Conservation (phyloP, 139 green algal species). For the Coelastrella sp. region DNA sequence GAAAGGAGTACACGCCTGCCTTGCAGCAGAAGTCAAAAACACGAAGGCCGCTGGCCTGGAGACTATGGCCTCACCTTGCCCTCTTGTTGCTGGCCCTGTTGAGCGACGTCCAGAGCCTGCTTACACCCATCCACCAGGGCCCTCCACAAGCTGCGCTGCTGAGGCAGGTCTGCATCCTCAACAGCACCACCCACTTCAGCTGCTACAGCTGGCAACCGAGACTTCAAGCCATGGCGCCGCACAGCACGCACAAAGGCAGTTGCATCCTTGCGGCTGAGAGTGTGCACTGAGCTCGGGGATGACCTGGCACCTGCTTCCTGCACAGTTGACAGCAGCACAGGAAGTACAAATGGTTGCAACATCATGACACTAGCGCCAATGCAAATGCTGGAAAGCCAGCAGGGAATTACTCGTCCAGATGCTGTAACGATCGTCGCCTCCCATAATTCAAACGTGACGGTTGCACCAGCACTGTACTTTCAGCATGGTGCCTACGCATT, state of each 20-base stretch:
- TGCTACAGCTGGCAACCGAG: conserved; percentile 61
- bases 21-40: no score
- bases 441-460: no score
- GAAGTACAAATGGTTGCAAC: no score
- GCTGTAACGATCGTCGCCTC: no score
- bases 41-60: no score
- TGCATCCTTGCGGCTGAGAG: conserved; percentile 73
- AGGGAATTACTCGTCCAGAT: no score
- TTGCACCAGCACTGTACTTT: no score
- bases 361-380: no score
- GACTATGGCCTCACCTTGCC: not conserved
- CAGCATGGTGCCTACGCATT: no score
- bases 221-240: conserved; percentile 65
- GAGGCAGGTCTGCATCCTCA: conserved; percentile 42
- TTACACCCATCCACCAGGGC: conserved; percentile 67
- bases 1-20: no score
- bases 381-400: no score
- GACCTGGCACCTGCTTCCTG: not conserved
- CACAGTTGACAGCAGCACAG: not conserved
- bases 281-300: conserved; percentile 22
- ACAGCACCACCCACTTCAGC: conserved; percentile 64
- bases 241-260: conserved; percentile 76
- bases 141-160: conserved; percentile 64
- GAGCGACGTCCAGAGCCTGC: conserved; percentile 54
- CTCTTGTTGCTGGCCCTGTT: conserved; percentile 40